A percentile compares a stretch with the other conserved stretches of the same genome.
Evolutionary conservation across 768 basidiomycete species (phyloP).

Genomic region (Nidularia pulvinata): DNA sequence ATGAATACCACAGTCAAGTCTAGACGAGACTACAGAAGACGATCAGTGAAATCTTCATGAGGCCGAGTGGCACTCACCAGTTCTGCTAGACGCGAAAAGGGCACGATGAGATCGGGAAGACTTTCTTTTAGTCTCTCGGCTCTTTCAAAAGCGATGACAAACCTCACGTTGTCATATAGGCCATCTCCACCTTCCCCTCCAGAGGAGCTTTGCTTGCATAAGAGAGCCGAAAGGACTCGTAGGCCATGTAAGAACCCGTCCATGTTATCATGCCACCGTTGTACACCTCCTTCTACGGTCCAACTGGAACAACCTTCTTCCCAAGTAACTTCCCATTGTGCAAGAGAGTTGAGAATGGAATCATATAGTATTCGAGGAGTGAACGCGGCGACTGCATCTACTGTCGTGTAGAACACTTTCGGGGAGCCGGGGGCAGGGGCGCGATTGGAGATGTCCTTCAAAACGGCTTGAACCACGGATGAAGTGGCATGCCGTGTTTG

Average conservation of each 20-base stretch:
- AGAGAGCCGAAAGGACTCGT: slow-evolving; percentile 28
- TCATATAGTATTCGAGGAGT: slow-evolving; percentile 66
- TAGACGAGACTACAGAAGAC: slow-evolving; percentile 45
- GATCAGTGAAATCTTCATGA: neutral
- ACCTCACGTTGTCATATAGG: slow-evolving; percentile 24
- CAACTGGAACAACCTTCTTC: slow-evolving; percentile 62
- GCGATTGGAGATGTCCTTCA: slow-evolving; percentile 19
- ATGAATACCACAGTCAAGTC: slow-evolving; percentile 62
- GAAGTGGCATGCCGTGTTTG: slow-evolving; percentile 40
- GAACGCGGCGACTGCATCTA: slow-evolving; percentile 63
- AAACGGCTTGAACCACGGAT: slow-evolving; percentile 35
- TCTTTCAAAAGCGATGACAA: slow-evolving; percentile 67
- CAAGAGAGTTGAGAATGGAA: slow-evolving; percentile 59
- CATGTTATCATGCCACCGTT: slow-evolving; percentile 62
- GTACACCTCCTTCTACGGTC: slow-evolving; percentile 32
- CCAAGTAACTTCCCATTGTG: slow-evolving; percentile 57
- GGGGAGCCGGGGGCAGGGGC: slow-evolving; percentile 9
- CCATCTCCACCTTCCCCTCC: no score
- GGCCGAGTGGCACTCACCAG: slow-evolving; percentile 41
- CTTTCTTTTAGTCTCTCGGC: slow-evolving; percentile 65
- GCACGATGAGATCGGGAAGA: slow-evolving; percentile 66
- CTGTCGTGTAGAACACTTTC: slow-evolving; percentile 36
- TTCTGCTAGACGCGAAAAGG: slow-evolving; percentile 70
- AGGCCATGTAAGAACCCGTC: slow-evolving; percentile 76
- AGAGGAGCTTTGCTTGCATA: slow-evolving; percentile 22